Evolutionary conservation across 768 basidiomycete species (phyloP).

Genomic region (Piloderma croceum): DNA sequence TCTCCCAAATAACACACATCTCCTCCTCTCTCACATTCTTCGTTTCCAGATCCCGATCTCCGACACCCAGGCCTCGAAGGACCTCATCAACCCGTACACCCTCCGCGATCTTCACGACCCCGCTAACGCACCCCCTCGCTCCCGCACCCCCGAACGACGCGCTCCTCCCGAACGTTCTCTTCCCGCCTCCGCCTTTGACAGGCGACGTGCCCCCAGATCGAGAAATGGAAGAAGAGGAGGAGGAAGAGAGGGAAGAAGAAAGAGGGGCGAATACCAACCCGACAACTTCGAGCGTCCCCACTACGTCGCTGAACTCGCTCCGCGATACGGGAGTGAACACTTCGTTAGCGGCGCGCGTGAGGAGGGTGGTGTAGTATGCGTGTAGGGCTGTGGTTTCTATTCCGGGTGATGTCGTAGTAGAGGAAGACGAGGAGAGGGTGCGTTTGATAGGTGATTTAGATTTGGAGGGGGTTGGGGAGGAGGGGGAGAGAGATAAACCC

Average conservation of each 20-base stretch:
- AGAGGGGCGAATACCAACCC: conserved; percentile 54
- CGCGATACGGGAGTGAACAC: conserved; percentile 62
- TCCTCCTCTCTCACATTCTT: conserved; percentile 40
- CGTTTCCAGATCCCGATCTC: conserved; percentile 23
- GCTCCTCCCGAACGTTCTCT: conserved; percentile 28
- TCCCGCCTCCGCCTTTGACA: conserved; percentile 47
- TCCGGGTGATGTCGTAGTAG: conserved; percentile 25
- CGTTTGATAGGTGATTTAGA: conserved; percentile 50
- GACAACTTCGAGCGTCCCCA: conserved; percentile 66
- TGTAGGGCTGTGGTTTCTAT: conserved; percentile 62
- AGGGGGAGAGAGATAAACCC: conserved; percentile 45
- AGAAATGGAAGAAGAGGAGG: conserved; percentile 39
- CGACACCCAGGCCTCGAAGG: conserved; percentile 48
- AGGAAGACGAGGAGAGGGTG: conserved; percentile 29
- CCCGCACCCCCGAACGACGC: conserved; percentile 19
- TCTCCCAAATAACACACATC: conserved; percentile 47
- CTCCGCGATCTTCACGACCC: conserved; percentile 52
- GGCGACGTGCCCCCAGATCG: conserved; percentile 47
- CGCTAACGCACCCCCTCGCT: no score
- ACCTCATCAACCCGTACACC: conserved; percentile 65
- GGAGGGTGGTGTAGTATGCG: conserved; percentile 53
- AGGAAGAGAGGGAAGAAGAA: conserved; percentile 26
- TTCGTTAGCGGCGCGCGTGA: conserved; percentile 49
- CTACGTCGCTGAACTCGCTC: conserved; percentile 70
- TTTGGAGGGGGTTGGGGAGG: conserved; percentile 25